Evolutionary conservation across 2,329 filamentous ascomycete species (phyloP).

Genomic region (Colletotrichum viniferum): DNA sequence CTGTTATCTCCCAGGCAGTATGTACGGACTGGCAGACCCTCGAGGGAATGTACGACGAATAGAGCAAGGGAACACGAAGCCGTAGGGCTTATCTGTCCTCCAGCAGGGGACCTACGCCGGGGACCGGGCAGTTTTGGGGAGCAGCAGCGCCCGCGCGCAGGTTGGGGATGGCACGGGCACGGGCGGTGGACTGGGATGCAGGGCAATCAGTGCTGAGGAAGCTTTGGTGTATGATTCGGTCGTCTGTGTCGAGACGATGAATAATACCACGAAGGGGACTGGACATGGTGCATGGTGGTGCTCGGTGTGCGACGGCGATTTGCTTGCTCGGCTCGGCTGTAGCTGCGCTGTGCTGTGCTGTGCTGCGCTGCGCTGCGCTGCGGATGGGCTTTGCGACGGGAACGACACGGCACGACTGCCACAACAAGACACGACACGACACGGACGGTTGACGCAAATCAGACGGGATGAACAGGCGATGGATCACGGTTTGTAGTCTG

Average conservation of each 20-base stretch:
- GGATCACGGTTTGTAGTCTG: not conserved
- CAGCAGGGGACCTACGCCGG: not conserved
- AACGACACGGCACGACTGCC: not conserved
- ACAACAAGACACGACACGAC: not conserved
- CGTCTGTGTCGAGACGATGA: not conserved
- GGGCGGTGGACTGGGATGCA: not conserved
- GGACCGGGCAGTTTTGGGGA: not conserved
- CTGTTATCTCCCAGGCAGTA: not conserved
- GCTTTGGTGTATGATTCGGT: not conserved
- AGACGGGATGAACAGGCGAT: slow-evolving; percentile 7
- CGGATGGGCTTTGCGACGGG: not conserved
- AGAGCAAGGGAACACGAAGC: not conserved
- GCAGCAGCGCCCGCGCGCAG: not conserved
- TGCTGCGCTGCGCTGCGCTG: not conserved
- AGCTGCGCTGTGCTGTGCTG: not conserved
- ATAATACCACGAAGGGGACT: not conserved
- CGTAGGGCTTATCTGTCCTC: slow-evolving; percentile 2
- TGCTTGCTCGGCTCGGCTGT: not conserved
- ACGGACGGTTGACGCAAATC: not conserved
- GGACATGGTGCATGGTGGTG: not conserved
- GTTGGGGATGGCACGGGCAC: not conserved
- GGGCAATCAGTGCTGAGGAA: not conserved
- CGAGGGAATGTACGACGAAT: not conserved
- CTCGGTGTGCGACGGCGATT: not conserved
- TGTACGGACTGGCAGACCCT: not conserved